Evolutionary conservation across 768 basidiomycete species (phyloP), one percentile per base, ranked within the genome.

Genomic region (Suillus subluteus): DNA sequence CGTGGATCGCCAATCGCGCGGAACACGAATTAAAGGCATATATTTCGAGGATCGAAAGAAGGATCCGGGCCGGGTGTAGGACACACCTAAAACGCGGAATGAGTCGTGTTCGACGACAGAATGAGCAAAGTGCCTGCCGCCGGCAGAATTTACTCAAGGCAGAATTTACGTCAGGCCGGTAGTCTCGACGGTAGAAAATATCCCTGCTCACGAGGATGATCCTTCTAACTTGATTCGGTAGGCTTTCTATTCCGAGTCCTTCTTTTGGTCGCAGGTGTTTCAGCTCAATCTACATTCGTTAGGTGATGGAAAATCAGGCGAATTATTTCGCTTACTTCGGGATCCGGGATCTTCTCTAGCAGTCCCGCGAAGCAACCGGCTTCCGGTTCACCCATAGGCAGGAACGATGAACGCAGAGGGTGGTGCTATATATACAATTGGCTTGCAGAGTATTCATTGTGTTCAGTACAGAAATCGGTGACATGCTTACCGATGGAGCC

Each of bases 161-260:
- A 21, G 16, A 4, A 55, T 21, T 55, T 11, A 32, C 30, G 4
- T 16, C 37, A 23, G n/a, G 26, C 12, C 37, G 38, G 16, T 38
- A 58, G 23, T n/a, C 38, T 30, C 40, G 6, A 7, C 18, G 32
- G 18, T 4, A 55, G 16, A 55, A 30, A 32, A 32, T 5, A 16
- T 32, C 4, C 32, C 13, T 30, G 55, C 32, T 56, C 32, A 56
- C 16, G 12, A 55, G 54, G 32, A 21, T 32, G 52, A 8, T 40
- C 23, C 23, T 32, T 70, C 66, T 44, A 50, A 65, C 62, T 74
- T 71, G 62, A 71, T 54, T 41, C 67, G 68, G 56, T 70, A 9
- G 67, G 54, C 16, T 73, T 71, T 18, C 30, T 56, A 37, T 68
- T 66, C 38, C 66, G 50, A 37, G 18, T 38, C 48, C 23, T 30